phyloP scores from a whole-genome alignment of 1,284 basidiomycete species.

The Trichosporon sp. region DNA sequence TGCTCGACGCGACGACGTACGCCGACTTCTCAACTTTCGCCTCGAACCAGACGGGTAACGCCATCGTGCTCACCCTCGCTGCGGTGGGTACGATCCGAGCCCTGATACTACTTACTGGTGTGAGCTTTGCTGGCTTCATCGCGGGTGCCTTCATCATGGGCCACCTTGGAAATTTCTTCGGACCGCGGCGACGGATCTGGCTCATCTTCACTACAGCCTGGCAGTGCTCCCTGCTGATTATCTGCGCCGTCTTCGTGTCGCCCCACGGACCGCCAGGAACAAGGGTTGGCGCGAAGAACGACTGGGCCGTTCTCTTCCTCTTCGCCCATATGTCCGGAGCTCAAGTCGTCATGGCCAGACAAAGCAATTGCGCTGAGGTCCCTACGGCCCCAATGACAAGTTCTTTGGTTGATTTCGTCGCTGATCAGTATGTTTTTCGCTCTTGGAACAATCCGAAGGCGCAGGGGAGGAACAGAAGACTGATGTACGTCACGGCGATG shows the following conservation, averaged over 20 bases:
- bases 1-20: slow-evolving; percentile 46
- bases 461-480: slow-evolving; percentile 33
- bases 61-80: slow-evolving; percentile 44
- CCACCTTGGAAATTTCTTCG: slow-evolving; percentile 30
- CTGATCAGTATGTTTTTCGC: slow-evolving; percentile 38
- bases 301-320: slow-evolving; percentile 38
- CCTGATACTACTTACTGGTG: slow-evolving; percentile 31
- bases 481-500: slow-evolving; percentile 38
- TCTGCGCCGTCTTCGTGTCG: slow-evolving; percentile 34
- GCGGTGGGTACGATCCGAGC: slow-evolving; percentile 29
- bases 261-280: slow-evolving; percentile 25
- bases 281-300: slow-evolving; percentile 24
- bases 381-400: slow-evolving; percentile 44
- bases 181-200: slow-evolving; percentile 37
- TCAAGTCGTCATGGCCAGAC: slow-evolving; percentile 44
- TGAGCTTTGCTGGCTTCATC: slow-evolving; percentile 39
- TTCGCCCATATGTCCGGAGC: slow-evolving; percentile 44
- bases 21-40: slow-evolving; percentile 45
- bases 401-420: slow-evolving; percentile 43
- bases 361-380: slow-evolving; percentile 31
- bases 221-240: slow-evolving; percentile 28
- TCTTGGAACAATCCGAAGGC: slow-evolving; percentile 25
- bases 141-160: slow-evolving; percentile 36
- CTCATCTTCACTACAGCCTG: slow-evolving; percentile 26
- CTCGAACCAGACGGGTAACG: slow-evolving; percentile 48